Evolutionary conservation across 495 filamentous ascomycete genomes (phyloP).

Genomic region (Sporormia fimetaria): DNA sequence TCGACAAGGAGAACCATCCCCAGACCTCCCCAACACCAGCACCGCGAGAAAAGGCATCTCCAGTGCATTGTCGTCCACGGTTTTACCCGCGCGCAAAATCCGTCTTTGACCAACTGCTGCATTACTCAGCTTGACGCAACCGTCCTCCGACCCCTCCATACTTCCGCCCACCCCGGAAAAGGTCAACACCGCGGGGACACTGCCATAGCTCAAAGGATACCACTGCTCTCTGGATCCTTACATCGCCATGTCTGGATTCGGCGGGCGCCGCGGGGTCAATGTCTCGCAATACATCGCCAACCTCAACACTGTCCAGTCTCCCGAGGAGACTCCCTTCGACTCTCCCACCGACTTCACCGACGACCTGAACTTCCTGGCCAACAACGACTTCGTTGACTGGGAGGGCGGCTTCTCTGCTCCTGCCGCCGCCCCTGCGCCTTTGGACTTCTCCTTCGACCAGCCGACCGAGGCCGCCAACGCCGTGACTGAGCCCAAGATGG

Average conservation of each 20-base stretch:
- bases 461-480: slow-evolving; percentile 1
- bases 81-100: neutral
- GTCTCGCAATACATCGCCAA: slow-evolving; percentile 82
- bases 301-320: slow-evolving; percentile 63
- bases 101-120: slow-evolving; percentile 7
- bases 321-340: slow-evolving; percentile 51
- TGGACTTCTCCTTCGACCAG: slow-evolving; percentile 20
- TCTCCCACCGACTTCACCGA: slow-evolving; percentile 51
- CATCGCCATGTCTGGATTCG: slow-evolving; percentile 52
- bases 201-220: slow-evolving; percentile 3
- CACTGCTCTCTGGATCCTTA: neutral
- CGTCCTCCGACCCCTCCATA: neutral
- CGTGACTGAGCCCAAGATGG: slow-evolving; percentile 15
- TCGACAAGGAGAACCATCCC: no score
- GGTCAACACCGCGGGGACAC: neutral
- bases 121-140: slow-evolving; percentile 22
- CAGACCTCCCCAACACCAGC: no score
- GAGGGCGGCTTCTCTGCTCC: slow-evolving; percentile 35
- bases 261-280: slow-evolving; percentile 61
- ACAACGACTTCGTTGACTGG: slow-evolving; percentile 87
- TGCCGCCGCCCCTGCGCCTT: slow-evolving; percentile 10
- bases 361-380: slow-evolving; percentile 83
- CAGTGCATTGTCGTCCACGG: neutral
- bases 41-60: neutral
- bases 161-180: slow-evolving; percentile 1